A percentile compares a stretch with the other conserved stretches of the same genome.
Evolutionary conservation across 2,329 filamentous ascomycete species (phyloP).

Genomic region (Xylariaceae sp.): DNA sequence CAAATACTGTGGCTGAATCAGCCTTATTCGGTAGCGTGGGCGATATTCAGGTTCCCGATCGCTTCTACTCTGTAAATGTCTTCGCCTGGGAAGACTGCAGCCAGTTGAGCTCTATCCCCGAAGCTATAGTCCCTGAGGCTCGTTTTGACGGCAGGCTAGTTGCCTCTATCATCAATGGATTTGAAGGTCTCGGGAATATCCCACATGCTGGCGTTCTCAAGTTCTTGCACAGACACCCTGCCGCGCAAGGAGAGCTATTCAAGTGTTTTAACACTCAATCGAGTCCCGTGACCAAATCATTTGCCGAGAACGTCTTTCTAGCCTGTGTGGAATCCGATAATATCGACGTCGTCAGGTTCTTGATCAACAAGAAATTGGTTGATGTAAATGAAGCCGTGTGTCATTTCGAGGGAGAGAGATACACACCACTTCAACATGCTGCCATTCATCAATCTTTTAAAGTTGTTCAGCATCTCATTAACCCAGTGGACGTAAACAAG

Average conservation of each 20-base stretch:
- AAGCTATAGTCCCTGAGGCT: neutral
- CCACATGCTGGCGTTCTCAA: neutral
- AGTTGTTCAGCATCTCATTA: neutral
- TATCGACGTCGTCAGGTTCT: neutral
- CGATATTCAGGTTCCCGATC: too few species aligned
- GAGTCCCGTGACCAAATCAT: neutral
- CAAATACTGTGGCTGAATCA: too few species aligned
- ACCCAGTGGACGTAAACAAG: neutral
- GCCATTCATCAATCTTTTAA: neutral
- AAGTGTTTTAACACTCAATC: neutral
- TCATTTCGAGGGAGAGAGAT: neutral
- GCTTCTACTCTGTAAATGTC: neutral
- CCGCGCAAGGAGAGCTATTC: neutral
- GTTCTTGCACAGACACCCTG: neutral
- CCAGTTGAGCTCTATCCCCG: neutral
- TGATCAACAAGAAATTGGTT: neutral
- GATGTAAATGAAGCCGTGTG: neutral
- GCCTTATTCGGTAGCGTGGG: too few species aligned
- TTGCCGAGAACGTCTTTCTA: neutral
- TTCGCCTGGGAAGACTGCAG: neutral
- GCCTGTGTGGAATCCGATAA: neutral
- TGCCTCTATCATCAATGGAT: neutral
- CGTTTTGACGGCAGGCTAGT: constrained; percentile 1
- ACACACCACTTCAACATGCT: constrained; percentile 1
- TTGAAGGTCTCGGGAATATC: neutral